Base-by-base conservation (phyloP, 345 rosid genomes). In the Pugionium cornutum region DNA sequence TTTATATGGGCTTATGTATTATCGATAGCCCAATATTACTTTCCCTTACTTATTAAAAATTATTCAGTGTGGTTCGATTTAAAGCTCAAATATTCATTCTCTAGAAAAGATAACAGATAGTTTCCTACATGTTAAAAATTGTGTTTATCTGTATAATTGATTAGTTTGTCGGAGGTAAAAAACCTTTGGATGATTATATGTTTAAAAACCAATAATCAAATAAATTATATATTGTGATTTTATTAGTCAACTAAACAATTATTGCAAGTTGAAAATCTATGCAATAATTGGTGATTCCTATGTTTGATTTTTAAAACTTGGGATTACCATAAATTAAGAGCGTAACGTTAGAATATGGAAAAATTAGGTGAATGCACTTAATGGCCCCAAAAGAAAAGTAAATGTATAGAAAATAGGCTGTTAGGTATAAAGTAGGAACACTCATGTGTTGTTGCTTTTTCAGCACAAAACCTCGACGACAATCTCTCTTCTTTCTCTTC, bases 401-500 rank as follows among this genome's bases (percentile, higher is more conserved):
- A 50, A 40, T 72, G 58, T 48, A 40, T 48, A 32, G 53, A 64
- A 64, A 49, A 72, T 58, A 72, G 70, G 66, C 53, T 50, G 66
- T 64, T 72, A 64, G 70, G 18, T 18, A 18, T 18, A 18, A 18
- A 18, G 70, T 72, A 58, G 53, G 58, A 65, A 55, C 80, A 72
- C 76, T 75, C 78, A 76, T 80, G 85, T 18, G 18, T 18, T 67
- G 66, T 47, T 76, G 83, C 80, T 81, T 79, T 78, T 70, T 67
- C 78, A 57, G 79, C 84, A 78, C 81, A 79, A 79, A 85, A 81
- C 86, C 85, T 78, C 68, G 85, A 79, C 66, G 66, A 50, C 53
- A 58, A 39, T 48, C 45, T 27, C 46, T 52, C 53, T 45, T 62
- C 9, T 53, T 58, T 25, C 54, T 33, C 66, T 39, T 64, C 54